These are phyloP conservation scores for Ananas comosus DNA, from an alignment of 176 grass and related monocot genomes.

Conservation along the genomic window DNA sequence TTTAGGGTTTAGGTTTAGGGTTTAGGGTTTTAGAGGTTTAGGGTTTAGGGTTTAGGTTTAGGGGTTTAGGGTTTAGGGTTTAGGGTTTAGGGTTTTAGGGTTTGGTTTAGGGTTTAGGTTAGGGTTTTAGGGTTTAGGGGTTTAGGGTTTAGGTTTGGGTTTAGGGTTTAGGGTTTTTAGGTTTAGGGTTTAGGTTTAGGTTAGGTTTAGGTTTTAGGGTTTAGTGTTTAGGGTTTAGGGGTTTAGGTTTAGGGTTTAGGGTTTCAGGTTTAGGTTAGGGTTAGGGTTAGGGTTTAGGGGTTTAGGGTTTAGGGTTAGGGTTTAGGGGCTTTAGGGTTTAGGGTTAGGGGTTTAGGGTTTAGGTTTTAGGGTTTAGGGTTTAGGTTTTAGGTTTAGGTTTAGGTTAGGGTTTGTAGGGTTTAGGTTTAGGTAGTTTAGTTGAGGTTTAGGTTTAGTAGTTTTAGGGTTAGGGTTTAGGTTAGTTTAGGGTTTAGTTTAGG, in stretches of 20 bases:
- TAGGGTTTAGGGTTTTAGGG: too few relatives aligned
- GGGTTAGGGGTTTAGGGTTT: too few relatives aligned
- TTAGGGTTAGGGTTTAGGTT: too few relatives aligned
- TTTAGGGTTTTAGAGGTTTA: not conserved
- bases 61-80: too few relatives aligned
- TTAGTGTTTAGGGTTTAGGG: too few relatives aligned
- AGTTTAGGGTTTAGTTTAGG: slow-evolving; percentile 13
- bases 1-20: slow-evolving; percentile 23
- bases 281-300: too few relatives aligned
- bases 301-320: slow-evolving; percentile 7
- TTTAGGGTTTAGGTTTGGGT: slow-evolving; percentile 9
- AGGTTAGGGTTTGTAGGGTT: not conserved
- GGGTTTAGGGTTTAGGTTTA: too few relatives aligned
- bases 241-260: too few relatives aligned
- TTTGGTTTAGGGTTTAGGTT: too few relatives aligned
- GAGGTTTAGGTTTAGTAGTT: slow-evolving; percentile 6
- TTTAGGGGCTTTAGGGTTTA: slow-evolving; percentile 29
- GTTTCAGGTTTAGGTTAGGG: too few relatives aligned
- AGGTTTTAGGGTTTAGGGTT: slow-evolving; percentile 9
- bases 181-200: slow-evolving; percentile 13
- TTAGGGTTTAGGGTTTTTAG: slow-evolving; percentile 10
- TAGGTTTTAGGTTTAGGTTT: slow-evolving; percentile 20
- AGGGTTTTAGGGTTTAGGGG: too few relatives aligned
- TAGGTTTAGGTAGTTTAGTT: slow-evolving; percentile 14
- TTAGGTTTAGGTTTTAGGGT: too few relatives aligned